Percentiles rank a stretch among this genome's conserved stretches.
These are phyloP conservation scores for Apiotrichum akiyoshidainum DNA, from an alignment of 1,284 basidiomycete species.

Conservation along the genomic window DNA sequence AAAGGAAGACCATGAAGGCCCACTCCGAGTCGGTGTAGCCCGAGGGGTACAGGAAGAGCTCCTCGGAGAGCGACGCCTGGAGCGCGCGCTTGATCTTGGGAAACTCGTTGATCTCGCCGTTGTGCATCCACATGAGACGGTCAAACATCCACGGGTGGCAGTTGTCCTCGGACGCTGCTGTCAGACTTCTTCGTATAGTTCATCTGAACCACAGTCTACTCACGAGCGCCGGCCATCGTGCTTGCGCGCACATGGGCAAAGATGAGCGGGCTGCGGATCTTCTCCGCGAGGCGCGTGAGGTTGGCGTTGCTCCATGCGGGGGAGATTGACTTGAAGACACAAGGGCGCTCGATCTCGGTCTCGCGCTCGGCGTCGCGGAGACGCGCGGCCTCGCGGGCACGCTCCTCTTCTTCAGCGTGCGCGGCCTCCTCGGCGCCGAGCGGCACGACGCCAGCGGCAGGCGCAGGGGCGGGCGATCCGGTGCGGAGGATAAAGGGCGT, in stretches of 20 bases:
- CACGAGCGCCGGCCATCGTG: constrained; percentile 56
- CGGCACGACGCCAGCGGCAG: not conserved
- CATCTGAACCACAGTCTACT: constrained; percentile 19
- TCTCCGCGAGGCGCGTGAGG: constrained; percentile 81
- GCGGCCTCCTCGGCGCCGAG: constrained; percentile 13
- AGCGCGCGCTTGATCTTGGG: constrained; percentile 72
- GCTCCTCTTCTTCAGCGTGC: constrained; percentile 19
- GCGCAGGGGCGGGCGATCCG: constrained; percentile 9
- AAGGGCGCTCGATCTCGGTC: constrained; percentile 78
- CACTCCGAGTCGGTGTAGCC: constrained; percentile 97
- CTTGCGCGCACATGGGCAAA: constrained; percentile 92
- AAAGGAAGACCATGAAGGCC: constrained; percentile 86
- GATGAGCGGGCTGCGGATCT: constrained; percentile 87
- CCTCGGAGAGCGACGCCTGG: constrained; percentile 70
- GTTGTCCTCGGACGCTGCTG: constrained; percentile 83
- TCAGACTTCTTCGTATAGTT: not conserved
- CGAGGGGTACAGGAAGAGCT: constrained; percentile 76
- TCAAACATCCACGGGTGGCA: constrained; percentile 88
- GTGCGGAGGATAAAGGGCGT: constrained; percentile 15
- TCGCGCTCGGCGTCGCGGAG: constrained; percentile 53
- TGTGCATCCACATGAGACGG: constrained; percentile 96
- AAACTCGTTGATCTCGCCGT: constrained; percentile 81
- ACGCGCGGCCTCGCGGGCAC: constrained; percentile 26
- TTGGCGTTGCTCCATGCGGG: constrained; percentile 97
- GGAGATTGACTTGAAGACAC: constrained; percentile 94